Evolutionary conservation across 2,329 filamentous ascomycete species (phyloP).

Genomic region (Sporothrix curviconia): DNA sequence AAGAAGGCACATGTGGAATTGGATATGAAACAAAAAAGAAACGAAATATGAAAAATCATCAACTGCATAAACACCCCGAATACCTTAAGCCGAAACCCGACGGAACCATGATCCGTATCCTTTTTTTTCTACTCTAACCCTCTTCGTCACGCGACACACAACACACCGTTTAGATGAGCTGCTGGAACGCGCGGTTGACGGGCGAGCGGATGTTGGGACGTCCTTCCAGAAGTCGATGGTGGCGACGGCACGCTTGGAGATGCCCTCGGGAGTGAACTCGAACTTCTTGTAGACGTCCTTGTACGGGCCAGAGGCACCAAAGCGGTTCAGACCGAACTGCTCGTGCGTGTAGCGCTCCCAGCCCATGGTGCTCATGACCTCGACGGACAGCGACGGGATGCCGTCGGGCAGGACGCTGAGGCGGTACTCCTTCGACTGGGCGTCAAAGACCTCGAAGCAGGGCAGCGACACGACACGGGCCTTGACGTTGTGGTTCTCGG

Average conservation of each 20-base stretch:
- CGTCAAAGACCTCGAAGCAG: constrained; percentile 95
- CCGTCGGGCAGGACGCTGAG: constrained; percentile 89
- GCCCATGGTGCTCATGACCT: constrained; percentile 94
- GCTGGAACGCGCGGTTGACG: constrained; percentile 94
- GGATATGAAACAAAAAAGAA: no score
- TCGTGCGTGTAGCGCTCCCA: constrained; percentile 99
- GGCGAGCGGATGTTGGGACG: constrained; percentile 81
- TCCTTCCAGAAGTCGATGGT: constrained; percentile 98
- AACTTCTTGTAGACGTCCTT: constrained; percentile 99
- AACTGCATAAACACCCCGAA: constrained; percentile 5
- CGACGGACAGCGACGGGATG: constrained; percentile 85
- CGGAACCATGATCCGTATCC: neutral
- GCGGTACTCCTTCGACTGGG: constrained; percentile 89
- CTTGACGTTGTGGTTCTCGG: constrained; percentile 79
- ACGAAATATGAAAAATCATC: constrained; percentile 12
- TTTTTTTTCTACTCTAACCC: neutral
- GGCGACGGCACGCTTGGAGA: constrained; percentile 86
- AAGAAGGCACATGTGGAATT: neutral
- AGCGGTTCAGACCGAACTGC: constrained; percentile 98
- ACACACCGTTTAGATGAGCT: constrained; percentile 70
- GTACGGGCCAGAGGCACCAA: constrained; percentile 95
- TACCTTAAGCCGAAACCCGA: constrained; percentile 3
- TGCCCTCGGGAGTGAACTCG: constrained; percentile 96
- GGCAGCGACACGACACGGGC: constrained; percentile 92
- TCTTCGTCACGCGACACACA: neutral